phyloP scores from a whole-genome alignment of 441 rosid genomes.

The Pelargonium cotyledonis region DNA sequence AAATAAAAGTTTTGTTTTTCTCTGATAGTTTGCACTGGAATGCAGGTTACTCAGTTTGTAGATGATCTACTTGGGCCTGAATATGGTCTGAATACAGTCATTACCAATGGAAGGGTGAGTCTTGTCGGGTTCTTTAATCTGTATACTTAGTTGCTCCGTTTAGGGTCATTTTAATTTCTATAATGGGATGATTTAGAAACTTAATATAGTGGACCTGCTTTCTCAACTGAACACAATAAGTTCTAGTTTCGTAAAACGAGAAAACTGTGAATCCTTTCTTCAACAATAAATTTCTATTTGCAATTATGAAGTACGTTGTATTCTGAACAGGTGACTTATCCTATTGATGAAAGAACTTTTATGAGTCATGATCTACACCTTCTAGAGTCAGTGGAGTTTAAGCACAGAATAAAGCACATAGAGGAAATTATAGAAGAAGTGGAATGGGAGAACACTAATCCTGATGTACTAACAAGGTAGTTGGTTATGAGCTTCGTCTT shows the following conservation, averaged over 20 bases:
- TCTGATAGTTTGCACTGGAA: conserved; percentile 19
- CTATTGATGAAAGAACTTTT: conserved; percentile 51
- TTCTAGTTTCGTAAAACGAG: neutral
- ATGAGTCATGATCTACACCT: conserved; percentile 77
- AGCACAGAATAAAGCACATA: conserved; percentile 69
- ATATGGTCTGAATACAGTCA: conserved; percentile 59
- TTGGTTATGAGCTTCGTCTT: conserved; percentile 19
- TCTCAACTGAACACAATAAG: neutral
- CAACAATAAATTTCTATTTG: neutral
- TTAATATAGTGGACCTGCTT: neutral
- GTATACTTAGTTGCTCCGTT: neutral
- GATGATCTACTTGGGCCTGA: conserved; percentile 59
- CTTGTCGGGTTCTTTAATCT: neutral
- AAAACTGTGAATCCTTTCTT: neutral
- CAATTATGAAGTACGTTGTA: neutral
- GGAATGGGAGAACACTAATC: conserved; percentile 74
- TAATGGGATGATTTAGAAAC: neutral
- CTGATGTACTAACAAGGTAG: conserved; percentile 88
- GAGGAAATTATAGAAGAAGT: conserved; percentile 72
- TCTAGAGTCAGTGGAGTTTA: conserved; percentile 80
- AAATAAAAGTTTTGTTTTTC: neutral
- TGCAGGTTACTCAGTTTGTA: conserved; percentile 63
- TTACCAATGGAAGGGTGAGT: conserved; percentile 94
- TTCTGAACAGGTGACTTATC: conserved; percentile 52
- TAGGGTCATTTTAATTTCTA: neutral